Base-by-base conservation (phyloP, 148 eudicot genomes). In the Nepenthes gracilis region DNA sequence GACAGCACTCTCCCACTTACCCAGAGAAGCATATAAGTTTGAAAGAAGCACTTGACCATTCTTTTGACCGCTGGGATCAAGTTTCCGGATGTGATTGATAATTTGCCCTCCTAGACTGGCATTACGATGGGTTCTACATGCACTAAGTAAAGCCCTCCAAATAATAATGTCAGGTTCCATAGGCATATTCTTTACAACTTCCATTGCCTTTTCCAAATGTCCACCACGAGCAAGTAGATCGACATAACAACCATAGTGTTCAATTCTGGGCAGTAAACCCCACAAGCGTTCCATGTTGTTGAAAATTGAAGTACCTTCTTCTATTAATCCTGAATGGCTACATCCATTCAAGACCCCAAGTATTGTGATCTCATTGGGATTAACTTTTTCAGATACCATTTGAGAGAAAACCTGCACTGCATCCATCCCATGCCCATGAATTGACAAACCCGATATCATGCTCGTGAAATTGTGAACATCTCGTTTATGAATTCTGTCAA, bases 111-210 rank as follows among this genome's bases (percentile, higher is more conserved):
- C 92, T 35, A 82, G 66, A 43, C 36, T 12, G 14, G 67, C 72
- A 67, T 86, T 63, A 8, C 74, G 85, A 56, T 85, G 85, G 50
- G 78, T 70, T 69, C 80, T 74, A 55, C 87, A 85, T 0, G 81
- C 85, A 76, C 85, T 85, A 60, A 85, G 82, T 73, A 85, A 74
- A 57, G 83, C 73, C 74, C 92, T 80, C 83, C 83, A 85, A 59
- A 85, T 66, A n/a, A 68, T 80, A 37, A 60, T 55, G 61, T 85
- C 93, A 8, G 88, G 85, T 57, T 76, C 59, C 45, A 86, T 37
- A 43, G 83, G 88, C 93, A 86, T 86, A 50, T 47, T 63, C 72
- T 78, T 78, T 55, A 67, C 75, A 45, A 77, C 67, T 54, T 64
- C 71, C 51, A 76, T 77, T 9, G 88, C 85, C 69, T 48, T 76